These are phyloP conservation scores for Blastosporella zonata DNA, from an alignment of 1,284 basidiomycete species.

Conservation along the genomic window DNA sequence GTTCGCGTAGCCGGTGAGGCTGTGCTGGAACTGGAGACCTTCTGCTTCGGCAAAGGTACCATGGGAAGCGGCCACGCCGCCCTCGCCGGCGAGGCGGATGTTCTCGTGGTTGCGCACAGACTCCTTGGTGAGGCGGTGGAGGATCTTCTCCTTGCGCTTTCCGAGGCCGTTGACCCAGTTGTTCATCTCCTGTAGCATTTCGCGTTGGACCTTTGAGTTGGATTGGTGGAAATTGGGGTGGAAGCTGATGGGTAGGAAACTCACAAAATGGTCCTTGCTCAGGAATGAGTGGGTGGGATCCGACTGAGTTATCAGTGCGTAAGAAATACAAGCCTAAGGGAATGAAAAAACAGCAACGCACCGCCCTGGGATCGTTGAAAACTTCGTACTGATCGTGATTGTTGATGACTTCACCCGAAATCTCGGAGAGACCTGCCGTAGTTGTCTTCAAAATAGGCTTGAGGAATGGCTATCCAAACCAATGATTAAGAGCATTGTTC, in stretches of 20 bases:
- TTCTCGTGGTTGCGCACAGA: conserved; percentile 74
- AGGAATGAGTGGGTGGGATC: conserved; percentile 86
- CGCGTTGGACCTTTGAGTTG: conserved; percentile 68
- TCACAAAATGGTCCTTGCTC: conserved; percentile 77
- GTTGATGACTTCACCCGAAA: conserved; percentile 77
- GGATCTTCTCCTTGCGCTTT: conserved; percentile 45
- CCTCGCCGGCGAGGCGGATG: conserved; percentile 57
- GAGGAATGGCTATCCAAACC: conserved; percentile 63
- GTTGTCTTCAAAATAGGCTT: conserved; percentile 70
- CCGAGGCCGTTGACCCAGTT: conserved; percentile 62
- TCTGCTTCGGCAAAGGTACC: conserved; percentile 46
- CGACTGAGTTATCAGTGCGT: conserved; percentile 42
- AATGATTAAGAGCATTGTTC: background rate
- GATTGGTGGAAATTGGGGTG: conserved; percentile 82
- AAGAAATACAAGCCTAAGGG: background rate
- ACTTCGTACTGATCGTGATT: conserved; percentile 81
- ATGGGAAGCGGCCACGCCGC: conserved; percentile 41
- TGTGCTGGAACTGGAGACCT: conserved; percentile 46
- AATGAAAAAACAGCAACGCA: conserved; percentile 31
- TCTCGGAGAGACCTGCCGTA: conserved; percentile 55
- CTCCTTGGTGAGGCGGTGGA: conserved; percentile 64
- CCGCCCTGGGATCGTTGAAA: conserved; percentile 75
- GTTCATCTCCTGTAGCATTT: conserved; percentile 70
- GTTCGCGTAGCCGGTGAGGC: conserved; percentile 43
- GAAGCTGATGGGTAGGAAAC: conserved; percentile 53